Base-by-base conservation (phyloP, 2,329 filamentous ascomycete species). In the Penicillium concentricum region DNA sequence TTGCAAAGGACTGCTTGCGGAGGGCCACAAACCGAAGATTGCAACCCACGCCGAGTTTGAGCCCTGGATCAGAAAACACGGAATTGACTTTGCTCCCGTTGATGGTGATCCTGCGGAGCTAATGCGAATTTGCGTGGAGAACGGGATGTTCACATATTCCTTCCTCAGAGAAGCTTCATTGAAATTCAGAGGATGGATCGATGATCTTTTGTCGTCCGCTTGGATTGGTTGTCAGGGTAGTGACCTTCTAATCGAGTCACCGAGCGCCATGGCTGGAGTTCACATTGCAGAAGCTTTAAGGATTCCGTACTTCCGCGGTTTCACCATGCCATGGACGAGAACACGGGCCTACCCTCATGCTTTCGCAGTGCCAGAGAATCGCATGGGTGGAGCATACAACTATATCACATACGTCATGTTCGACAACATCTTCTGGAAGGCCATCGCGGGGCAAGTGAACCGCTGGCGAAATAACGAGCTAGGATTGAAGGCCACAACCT, bases 301-400 rank as follows among this genome's bases (percentile, higher is more conserved):
- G 15, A 95, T 99, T 43, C 94, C 94, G 0, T 99, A 99, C 74
- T 97, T 97, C 79, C 87, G 94, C 54, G 93, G 92, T 0, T 99
- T 99, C 71, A 96, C 92, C 18, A 99, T 99, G 94, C 94, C 94
- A 0, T 99, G 94, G 94, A 96, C 94, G 0, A 87, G 92, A 47
- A 99, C 94, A 16, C 84, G 94, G 51, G 92, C 93, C 0, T 99
- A 99, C 67, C 94, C 94, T 2, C 94, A 99, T 74, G 94, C 94
- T 0, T 99, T 99, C 74, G 89, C 93, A 26, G 92, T 95, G 60
- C 90, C 92, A 1, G 90, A 95, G 60, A 87, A 90, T 74, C 97
- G 96, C 77, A 91, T 96, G 86, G 94, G 94, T 53, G 94, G 94
- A 24, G 88, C 88, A 0, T 97, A 96, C 79, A 99, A 99, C 71